phyloP scores from a whole-genome alignment of 225 moss, liverwort and hornwort species.

The Lunularia cruciata region DNA sequence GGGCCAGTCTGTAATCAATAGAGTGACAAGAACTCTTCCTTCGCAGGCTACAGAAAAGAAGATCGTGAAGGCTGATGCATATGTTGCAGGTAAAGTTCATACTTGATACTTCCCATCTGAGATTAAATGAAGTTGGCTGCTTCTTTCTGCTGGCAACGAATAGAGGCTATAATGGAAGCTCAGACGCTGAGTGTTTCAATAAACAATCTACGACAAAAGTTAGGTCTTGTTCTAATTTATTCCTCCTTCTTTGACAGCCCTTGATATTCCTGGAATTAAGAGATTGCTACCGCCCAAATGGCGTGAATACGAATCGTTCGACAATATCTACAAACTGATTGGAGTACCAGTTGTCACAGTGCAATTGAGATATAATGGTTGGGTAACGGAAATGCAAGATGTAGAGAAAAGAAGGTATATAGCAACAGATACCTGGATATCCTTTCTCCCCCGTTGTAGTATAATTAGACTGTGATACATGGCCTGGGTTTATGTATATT shows the following conservation, averaged over 20 bases:
- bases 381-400: conserved; percentile 97
- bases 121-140: background rate
- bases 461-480: too few relatives aligned
- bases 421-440: too few relatives aligned
- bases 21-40: too few relatives aligned
- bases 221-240: conserved; percentile 2
- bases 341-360: conserved; percentile 96
- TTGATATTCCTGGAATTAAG: conserved; percentile 94
- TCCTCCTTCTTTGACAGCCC: conserved; percentile 50
- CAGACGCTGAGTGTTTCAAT: too few relatives aligned
- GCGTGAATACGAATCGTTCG: conserved; percentile 81
- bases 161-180: too few relatives aligned
- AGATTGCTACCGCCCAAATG: conserved; percentile 68
- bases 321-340: conserved; percentile 90
- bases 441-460: too few relatives aligned
- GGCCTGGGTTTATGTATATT: too few relatives aligned
- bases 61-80: conserved; percentile 83
- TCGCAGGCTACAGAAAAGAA: conserved; percentile 67
- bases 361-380: conserved; percentile 92
- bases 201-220: too few relatives aligned
- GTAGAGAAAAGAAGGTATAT: conserved; percentile 85
- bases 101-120: background rate
- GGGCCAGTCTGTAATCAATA: too few relatives aligned
- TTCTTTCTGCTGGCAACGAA: too few relatives aligned
- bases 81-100: conserved; percentile 68